phyloP scores from a whole-genome alignment of 2,329 filamentous ascomycete genomes.

The Lasiodiplodia gonubiensis region DNA sequence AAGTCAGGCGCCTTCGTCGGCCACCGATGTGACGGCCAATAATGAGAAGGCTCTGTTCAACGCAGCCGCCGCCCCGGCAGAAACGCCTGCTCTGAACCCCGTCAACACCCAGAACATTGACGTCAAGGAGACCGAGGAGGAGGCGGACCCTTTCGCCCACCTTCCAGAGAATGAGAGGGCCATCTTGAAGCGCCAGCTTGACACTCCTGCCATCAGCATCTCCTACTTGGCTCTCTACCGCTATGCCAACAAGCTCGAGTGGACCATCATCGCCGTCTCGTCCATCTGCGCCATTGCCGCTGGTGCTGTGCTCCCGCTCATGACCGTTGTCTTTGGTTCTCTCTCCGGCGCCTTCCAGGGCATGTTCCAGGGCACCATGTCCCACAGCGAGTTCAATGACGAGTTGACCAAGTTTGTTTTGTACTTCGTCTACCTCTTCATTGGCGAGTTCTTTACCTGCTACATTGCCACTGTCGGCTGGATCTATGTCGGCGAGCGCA shows the following conservation, averaged over 20 bases:
- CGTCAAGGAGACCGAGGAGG: slow-evolving; percentile 44
- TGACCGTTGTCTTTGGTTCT: slow-evolving; percentile 59
- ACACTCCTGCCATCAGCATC: slow-evolving; percentile 67
- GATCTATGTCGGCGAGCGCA: slow-evolving; percentile 67
- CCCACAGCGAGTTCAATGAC: slow-evolving; percentile 32
- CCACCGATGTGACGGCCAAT: slow-evolving; percentile 23
- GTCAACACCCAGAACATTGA: slow-evolving; percentile 28
- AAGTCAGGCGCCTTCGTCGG: slow-evolving; percentile 11
- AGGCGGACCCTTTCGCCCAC: slow-evolving; percentile 64
- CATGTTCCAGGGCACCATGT: slow-evolving; percentile 31
- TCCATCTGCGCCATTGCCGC: slow-evolving; percentile 70
- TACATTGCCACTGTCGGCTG: slow-evolving; percentile 79
- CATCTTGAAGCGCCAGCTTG: slow-evolving; percentile 71
- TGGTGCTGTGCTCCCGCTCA: slow-evolving; percentile 77
- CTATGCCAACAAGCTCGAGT: slow-evolving; percentile 70
- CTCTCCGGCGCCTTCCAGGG: slow-evolving; percentile 32
- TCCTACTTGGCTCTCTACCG: slow-evolving; percentile 71
- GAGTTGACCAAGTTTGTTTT: slow-evolving; percentile 30
- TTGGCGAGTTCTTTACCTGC: slow-evolving; percentile 32
- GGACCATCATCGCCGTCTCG: slow-evolving; percentile 67
- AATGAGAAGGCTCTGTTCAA: slow-evolving; percentile 27
- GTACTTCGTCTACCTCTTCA: slow-evolving; percentile 38
- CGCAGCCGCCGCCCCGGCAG: slow-evolving; percentile 2
- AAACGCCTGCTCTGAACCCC: slow-evolving; percentile 2
- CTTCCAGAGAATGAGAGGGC: slow-evolving; percentile 69